phyloP scores from a whole-genome alignment of 148 eudicot species.

The Nepenthes gracilis region DNA sequence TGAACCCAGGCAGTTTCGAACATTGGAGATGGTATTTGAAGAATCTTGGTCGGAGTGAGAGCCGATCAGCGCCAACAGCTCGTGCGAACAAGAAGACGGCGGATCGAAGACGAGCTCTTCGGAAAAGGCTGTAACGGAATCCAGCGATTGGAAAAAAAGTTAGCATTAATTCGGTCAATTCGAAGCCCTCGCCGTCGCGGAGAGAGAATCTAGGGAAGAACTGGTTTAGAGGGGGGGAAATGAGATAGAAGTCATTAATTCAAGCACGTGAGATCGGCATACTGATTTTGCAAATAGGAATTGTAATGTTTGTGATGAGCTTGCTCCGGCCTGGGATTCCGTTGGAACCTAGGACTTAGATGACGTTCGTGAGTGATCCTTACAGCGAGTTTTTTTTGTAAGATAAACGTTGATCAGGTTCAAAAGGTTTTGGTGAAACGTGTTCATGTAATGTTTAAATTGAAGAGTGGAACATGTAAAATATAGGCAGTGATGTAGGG shows the following conservation, averaged over 20 bases:
- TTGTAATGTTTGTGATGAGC: constrained; percentile 73
- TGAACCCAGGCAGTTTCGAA: constrained; percentile 7
- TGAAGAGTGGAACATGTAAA: constrained; percentile 38
- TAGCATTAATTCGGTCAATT: constrained; percentile 14
- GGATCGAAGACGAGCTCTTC: constrained; percentile 25
- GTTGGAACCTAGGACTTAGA: constrained; percentile 46
- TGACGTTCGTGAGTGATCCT: constrained; percentile 60
- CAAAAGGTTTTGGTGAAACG: constrained; percentile 92
- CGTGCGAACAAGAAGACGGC: constrained; percentile 44
- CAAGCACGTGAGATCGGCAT: constrained; percentile 73
- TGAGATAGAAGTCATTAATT: constrained; percentile 74
- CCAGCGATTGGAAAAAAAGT: constrained; percentile 24
- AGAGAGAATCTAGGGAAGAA: constrained; percentile 49
- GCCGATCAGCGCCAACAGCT: constrained; percentile 34
- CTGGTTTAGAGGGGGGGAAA: constrained; percentile 39
- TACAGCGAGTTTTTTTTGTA: constrained; percentile 77
- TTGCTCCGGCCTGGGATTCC: constrained; percentile 66
- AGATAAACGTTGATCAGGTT: constrained; percentile 58
- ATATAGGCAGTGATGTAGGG: constrained; percentile 22
- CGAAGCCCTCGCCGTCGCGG: constrained; percentile 21
- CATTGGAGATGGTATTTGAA: constrained; percentile 6
- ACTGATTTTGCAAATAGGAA: constrained; percentile 60
- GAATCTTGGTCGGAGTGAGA: constrained; percentile 12
- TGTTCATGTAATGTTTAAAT: constrained; percentile 67
- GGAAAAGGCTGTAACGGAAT: constrained; percentile 25